Evolutionary conservation across 108 stramenopile species (phyloP).

Genomic region (Pseudonitzschia pungens): DNA sequence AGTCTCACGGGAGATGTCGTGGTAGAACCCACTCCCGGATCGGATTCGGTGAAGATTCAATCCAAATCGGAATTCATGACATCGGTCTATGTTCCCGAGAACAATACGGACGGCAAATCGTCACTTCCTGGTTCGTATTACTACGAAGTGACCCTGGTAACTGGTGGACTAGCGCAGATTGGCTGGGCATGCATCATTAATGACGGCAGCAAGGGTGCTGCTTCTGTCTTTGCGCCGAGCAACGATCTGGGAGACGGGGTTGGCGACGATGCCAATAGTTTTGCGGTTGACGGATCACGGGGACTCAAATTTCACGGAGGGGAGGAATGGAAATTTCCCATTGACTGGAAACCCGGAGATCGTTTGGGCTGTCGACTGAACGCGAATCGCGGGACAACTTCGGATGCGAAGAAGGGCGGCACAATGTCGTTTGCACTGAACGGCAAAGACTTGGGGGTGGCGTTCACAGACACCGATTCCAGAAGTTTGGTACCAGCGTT

Average conservation of each 20-base stretch:
- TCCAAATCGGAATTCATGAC: constrained; percentile 86
- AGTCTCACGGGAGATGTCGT: constrained; percentile 70
- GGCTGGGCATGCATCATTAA: constrained; percentile 66
- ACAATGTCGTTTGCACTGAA: constrained; percentile 71
- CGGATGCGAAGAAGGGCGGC: neutral
- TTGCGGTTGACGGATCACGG: constrained; percentile 77
- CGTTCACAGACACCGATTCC: constrained; percentile 36
- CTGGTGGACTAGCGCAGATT: constrained; percentile 78
- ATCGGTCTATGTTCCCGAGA: constrained; percentile 57
- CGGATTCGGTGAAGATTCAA: constrained; percentile 50
- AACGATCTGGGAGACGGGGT: constrained; percentile 84
- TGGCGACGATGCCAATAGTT: constrained; percentile 72
- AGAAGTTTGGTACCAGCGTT: constrained; percentile 56
- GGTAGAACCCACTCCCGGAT: constrained; percentile 37
- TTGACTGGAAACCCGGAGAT: constrained; percentile 66
- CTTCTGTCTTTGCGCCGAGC: constrained; percentile 56
- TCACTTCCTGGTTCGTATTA: constrained; percentile 27
- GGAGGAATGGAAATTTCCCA: constrained; percentile 48
- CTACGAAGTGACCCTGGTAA: constrained; percentile 70
- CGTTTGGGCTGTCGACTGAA: constrained; percentile 64
- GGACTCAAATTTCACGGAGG: constrained; percentile 64
- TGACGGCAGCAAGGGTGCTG: neutral
- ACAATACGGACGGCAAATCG: neutral
- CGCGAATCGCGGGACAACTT: neutral
- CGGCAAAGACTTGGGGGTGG: constrained; percentile 63